These are phyloP conservation scores for Scedosporium dehoogii DNA, from an alignment of 2,329 filamentous ascomycete genomes.

Conservation along the genomic window DNA sequence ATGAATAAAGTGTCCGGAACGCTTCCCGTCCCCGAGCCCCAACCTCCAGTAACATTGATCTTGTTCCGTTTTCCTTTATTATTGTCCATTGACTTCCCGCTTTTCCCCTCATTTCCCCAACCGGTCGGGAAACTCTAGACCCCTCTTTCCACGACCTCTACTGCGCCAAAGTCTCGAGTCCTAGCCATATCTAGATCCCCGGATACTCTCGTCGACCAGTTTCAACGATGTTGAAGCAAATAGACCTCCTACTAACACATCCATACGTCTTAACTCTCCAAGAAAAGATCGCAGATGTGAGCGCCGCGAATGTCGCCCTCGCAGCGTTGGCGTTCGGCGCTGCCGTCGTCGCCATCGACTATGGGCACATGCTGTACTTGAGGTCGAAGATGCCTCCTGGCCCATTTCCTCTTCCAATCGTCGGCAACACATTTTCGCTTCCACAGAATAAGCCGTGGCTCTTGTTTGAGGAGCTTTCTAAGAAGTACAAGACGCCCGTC, in stretches of 20 bases:
- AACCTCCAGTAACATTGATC: too few species aligned
- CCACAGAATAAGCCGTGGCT: constrained; percentile 47
- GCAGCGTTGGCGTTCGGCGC: not conserved
- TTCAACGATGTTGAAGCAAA: not conserved
- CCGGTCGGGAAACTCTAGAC: too few species aligned
- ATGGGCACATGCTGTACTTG: constrained; percentile 37
- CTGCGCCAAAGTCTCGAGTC: not conserved
- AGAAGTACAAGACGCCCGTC: constrained; percentile 35
- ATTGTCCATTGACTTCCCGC: not conserved
- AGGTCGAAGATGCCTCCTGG: constrained; percentile 42
- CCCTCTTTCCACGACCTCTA: too few species aligned
- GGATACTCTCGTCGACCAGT: not conserved
- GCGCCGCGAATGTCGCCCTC: not conserved
- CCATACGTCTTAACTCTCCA: not conserved
- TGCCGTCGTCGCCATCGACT: constrained; percentile 27
- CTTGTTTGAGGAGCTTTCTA: constrained; percentile 36
- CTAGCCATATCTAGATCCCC: not conserved
- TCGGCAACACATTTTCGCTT: constrained; percentile 46
- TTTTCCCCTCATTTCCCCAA: not conserved
- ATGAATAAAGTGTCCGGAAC: too few species aligned
- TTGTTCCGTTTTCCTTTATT: too few species aligned
- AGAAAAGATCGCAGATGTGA: not conserved
- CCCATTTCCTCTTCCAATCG: constrained; percentile 40
- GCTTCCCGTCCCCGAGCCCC: too few species aligned
- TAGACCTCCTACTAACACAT: not conserved